Evolutionary conservation across 257 asterid genomes (phyloP).

Genomic region (Fraxinus anomala): DNA sequence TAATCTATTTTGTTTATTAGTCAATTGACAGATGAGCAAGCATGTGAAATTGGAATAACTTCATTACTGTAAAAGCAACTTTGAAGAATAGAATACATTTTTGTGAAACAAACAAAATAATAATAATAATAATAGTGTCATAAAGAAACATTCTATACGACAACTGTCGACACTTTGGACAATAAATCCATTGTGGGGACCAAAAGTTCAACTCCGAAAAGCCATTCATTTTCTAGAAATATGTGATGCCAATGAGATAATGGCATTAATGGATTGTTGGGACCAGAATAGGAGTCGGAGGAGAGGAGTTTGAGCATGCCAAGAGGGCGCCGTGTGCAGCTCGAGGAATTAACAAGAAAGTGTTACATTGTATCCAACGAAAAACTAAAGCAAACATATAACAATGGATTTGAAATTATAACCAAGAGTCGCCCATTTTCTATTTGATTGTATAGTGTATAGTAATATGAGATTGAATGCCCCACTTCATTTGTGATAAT

Average conservation of each 20-base stretch:
- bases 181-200: neutral
- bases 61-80: neutral
- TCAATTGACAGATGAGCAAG: neutral
- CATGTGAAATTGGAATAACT: neutral
- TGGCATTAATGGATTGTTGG: no score
- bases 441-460: no score
- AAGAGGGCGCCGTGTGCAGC: no score
- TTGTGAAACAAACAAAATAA: neutral
- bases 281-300: no score
- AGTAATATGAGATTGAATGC: no score
- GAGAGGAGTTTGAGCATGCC: neutral
- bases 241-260: neutral
- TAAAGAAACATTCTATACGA: neutral
- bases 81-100: neutral
- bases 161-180: neutral
- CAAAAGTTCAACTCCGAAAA: neutral
- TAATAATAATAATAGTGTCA: neutral
- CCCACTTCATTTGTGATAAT: no score
- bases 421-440: no score
- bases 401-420: no score
- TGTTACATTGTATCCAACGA: no score
- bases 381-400: no score
- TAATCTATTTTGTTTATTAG: neutral
- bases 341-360: no score
- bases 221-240: neutral